Evolutionary conservation across 148 eudicot species (phyloP).

Genomic region (Bassia scoparia): DNA sequence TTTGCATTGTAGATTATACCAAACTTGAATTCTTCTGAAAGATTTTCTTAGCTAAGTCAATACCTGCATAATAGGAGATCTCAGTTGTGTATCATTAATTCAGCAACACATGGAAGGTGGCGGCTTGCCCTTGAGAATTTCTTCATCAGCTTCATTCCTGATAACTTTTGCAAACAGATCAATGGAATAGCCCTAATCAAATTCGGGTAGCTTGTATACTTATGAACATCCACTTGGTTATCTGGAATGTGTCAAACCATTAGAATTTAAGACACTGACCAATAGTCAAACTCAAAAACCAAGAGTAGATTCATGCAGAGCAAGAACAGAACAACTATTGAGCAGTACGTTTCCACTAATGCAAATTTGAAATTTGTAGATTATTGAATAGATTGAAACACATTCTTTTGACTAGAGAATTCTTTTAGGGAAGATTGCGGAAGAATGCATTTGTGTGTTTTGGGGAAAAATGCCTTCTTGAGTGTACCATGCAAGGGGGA

Average conservation of each 20-base stretch:
- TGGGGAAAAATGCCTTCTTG: no score
- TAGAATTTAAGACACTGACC: neutral
- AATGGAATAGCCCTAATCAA: constrained; percentile 77
- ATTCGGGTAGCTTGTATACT: constrained; percentile 59
- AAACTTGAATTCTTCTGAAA: constrained; percentile 54
- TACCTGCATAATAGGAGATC: constrained; percentile 81
- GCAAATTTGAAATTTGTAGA: no score
- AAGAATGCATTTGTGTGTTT: no score
- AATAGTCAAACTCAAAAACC: no score
- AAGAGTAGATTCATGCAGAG: no score
- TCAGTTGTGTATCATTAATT: constrained; percentile 77
- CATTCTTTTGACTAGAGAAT: no score
- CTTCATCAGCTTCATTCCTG: constrained; percentile 89
- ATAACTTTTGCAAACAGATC: constrained; percentile 87
- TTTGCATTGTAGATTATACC: constrained; percentile 64
- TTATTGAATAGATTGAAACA: no score
- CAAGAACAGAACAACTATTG: no score
- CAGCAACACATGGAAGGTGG: constrained; percentile 52
- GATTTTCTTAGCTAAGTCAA: constrained; percentile 68
- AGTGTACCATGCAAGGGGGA: no score
- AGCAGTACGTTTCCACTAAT: no score
- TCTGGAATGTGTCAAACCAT: constrained; percentile 46
- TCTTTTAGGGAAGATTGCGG: no score
- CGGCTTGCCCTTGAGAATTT: constrained; percentile 76
- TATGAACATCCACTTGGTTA: constrained; percentile 91